phyloP scores from a whole-genome alignment of 2,329 filamentous ascomycete species.

The Fusarium haematococcum region DNA sequence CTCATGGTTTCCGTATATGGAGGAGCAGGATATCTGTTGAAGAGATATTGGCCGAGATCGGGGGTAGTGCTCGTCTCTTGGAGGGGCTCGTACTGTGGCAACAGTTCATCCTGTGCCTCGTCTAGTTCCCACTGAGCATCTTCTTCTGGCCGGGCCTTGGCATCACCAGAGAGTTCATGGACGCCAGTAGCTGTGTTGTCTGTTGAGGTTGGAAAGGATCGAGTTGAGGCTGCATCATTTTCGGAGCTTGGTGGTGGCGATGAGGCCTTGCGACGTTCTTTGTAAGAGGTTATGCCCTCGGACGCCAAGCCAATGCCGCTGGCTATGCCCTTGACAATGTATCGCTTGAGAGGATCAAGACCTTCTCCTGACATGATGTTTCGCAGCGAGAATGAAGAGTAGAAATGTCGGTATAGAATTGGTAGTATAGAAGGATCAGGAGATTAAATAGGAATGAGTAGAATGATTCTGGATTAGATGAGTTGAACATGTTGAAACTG shows the following conservation, averaged over 20 bases:
- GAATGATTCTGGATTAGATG: background rate
- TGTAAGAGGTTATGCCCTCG: slow-evolving; percentile 13
- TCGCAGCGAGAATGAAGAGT: background rate
- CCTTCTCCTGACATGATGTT: slow-evolving; percentile 11
- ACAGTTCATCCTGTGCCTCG: slow-evolving; percentile 2
- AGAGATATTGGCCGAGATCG: background rate
- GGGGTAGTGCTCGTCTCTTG: background rate
- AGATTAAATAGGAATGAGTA: background rate
- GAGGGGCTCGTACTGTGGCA: background rate
- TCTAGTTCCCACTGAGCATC: slow-evolving; percentile 16
- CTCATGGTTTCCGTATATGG: background rate
- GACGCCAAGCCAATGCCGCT: slow-evolving; percentile 16
- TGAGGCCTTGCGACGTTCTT: slow-evolving; percentile 2
- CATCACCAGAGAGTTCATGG: background rate
- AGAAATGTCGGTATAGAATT: background rate
- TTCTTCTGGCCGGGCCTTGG: background rate
- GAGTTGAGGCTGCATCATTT: background rate
- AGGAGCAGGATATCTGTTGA: slow-evolving; percentile 5
- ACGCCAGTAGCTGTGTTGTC: background rate
- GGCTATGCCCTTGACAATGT: slow-evolving; percentile 18
- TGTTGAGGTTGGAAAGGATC: background rate
- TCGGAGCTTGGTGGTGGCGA: background rate
- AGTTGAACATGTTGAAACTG: background rate
- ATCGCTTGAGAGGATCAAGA: slow-evolving; percentile 10
- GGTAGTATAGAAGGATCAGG: background rate